Base-by-base conservation (phyloP, 768 basidiomycete genomes). In the Sutorius australiensis region DNA sequence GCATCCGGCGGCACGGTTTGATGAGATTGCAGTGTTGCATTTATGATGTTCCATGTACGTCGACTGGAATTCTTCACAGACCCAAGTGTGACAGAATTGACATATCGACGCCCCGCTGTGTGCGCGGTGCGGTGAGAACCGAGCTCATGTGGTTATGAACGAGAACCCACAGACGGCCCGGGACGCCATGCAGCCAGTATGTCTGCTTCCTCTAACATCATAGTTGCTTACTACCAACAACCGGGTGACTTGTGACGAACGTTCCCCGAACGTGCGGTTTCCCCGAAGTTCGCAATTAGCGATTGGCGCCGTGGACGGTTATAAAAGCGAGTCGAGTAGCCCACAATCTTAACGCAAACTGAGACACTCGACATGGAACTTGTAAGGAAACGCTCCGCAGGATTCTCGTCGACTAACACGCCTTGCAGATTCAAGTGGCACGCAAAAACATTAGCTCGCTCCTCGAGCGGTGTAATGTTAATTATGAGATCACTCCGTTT, bases 1-100 rank as follows among this genome's bases (percentile, higher is more conserved):
- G 9, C 0, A 9, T 34, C 48, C 60, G 60, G 55, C 7, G 19
- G n/a, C 30, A 2, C 36, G 17, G 13, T n/a, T 10, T 45, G 1
- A 30, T 49, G 11, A n/a, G 40, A 33, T 48, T 21, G 55, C 60
- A 3, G 55, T 61, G 58, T 24, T 51, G 16, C 30, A 37, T 41
- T 36, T 55, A 47, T 43, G 12, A 36, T 46, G 13, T 13, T 34
- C 5, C 12, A 13, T 3, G 33, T 34, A 8, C 1, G 33, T 34
- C 33, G 33, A 34, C 14, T 6, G 13, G 13, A 13, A 13, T 16
- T 13, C 14, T 14, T 9, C 5, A 3, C 10, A 9, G n/a, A 37
- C 36, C 3, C 21, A 2, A 14, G 16, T 16, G 13, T n/a, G n/a
- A 34, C 24, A n/a, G 5, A n/a, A 21, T 11, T 6, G 19, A n/a